Evolutionary conservation across 1,284 basidiomycete species (phyloP).

Genomic region (Ceratobasidium sp.): DNA sequence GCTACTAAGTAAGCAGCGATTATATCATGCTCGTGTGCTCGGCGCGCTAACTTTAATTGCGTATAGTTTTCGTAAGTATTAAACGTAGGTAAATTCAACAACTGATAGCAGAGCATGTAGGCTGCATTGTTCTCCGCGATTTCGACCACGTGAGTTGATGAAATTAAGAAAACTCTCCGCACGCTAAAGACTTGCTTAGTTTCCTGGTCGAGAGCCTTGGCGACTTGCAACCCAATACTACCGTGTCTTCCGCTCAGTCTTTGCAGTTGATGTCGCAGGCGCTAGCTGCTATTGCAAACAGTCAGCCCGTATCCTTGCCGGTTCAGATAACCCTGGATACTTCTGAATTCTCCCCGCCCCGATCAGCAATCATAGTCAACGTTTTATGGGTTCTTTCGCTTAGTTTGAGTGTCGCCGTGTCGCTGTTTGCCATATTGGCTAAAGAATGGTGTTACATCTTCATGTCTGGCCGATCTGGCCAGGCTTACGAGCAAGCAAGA

Average conservation of each 20-base stretch:
- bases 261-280: neutral
- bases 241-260: neutral
- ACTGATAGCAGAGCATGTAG: too few relatives aligned
- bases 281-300: neutral
- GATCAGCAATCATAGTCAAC: slow-evolving; percentile 1
- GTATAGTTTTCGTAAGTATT: slow-evolving; percentile 4
- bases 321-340: neutral
- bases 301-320: neutral
- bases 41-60: neutral
- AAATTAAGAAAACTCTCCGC: neutral
- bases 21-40: neutral
- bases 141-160: neutral
- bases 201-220: slow-evolving; percentile 5
- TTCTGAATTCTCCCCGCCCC: neutral
- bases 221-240: slow-evolving; percentile 3
- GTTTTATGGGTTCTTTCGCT: slow-evolving; percentile 15
- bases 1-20: neutral
- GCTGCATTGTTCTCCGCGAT: slow-evolving; percentile 22
- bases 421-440: neutral
- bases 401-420: neutral
- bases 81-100: too few relatives aligned
- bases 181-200: neutral
- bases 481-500: neutral
- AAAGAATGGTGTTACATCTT: slow-evolving; percentile 7
- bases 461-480: neutral